Evolutionary conservation across 2,329 filamentous ascomycete genomes (phyloP).

Genomic region (Calonectria montana): DNA sequence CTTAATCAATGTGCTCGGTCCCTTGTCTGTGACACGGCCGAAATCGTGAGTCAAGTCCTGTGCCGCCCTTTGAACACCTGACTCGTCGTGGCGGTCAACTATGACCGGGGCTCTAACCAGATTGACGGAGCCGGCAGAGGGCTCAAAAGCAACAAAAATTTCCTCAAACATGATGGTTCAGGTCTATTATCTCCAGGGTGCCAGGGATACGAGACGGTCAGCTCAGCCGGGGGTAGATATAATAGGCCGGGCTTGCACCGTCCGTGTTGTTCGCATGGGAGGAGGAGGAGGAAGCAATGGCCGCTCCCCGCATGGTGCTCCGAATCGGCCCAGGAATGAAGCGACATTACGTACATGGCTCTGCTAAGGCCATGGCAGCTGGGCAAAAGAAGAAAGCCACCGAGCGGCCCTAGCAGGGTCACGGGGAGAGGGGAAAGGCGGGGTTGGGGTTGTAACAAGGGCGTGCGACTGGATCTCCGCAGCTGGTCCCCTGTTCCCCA

Average conservation of each 20-base stretch:
- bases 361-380: neutral
- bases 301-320: neutral
- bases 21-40: neutral
- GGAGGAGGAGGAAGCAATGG: neutral
- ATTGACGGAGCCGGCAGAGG: neutral
- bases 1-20: neutral
- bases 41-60: neutral
- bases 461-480: constrained; percentile 5
- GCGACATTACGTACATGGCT: neutral
- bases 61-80: neutral
- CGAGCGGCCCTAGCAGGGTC: neutral
- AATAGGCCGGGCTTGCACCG: neutral
- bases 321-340: constrained; percentile 4
- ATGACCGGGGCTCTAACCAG: neutral
- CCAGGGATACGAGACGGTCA: neutral
- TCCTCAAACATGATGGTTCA: constrained; percentile 3
- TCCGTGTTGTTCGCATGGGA: neutral
- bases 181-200: neutral
- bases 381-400: neutral
- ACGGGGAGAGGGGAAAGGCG: constrained; percentile 8
- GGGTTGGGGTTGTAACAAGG: constrained; percentile 10
- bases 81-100: neutral
- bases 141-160: neutral
- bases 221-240: neutral
- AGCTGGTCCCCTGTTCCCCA: neutral